A percentile compares a stretch with the other conserved stretches of the same genome.
Conservation (phyloP, 2,329 filamentous ascomycete species). For the Pseudogymnoascus sp. region DNA sequence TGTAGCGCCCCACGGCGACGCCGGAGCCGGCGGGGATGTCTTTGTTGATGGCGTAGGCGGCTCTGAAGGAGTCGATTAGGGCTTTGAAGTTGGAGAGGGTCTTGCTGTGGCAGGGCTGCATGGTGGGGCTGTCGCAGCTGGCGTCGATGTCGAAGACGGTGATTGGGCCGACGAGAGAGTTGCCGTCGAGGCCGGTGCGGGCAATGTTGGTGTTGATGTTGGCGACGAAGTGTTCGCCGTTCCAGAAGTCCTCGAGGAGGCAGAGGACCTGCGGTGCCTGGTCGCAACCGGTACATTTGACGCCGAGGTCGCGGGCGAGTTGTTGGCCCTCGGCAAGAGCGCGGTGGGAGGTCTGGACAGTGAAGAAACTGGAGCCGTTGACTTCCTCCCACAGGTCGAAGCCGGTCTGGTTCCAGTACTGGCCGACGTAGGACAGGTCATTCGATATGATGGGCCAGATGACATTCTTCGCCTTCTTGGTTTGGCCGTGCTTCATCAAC, state of each 20-base stretch:
- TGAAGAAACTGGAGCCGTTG: conserved; percentile 71
- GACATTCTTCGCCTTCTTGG: conserved; percentile 38
- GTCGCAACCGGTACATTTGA: conserved; percentile 52
- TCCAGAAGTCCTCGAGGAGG: conserved; percentile 69
- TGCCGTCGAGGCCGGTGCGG: conserved; percentile 63
- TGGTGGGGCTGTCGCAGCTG: conserved; percentile 60
- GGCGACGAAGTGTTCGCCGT: conserved; percentile 53
- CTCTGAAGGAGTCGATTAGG: conserved; percentile 67
- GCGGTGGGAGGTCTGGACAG: conserved; percentile 59
- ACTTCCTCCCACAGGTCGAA: conserved; percentile 85
- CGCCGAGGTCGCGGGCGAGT: conserved; percentile 55
- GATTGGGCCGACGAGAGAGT: conserved; percentile 59
- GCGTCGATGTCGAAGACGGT: conserved; percentile 63
- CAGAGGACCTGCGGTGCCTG: conserved; percentile 63
- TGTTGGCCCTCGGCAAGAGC: conserved; percentile 58
- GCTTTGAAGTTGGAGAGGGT: conserved; percentile 70
- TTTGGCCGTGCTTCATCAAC: conserved; percentile 55
- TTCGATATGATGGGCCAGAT: conserved; percentile 69
- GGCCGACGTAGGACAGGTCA: conserved; percentile 65
- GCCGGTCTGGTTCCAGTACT: conserved; percentile 58
- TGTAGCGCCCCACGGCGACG: conserved; percentile 57
- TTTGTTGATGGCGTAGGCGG: conserved; percentile 60
- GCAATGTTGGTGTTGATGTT: conserved; percentile 59
- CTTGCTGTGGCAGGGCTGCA: conserved; percentile 52
- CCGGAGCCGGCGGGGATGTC: conserved; percentile 53